These are phyloP conservation scores for Penicillium sp. DNA, from an alignment of 2,329 filamentous ascomycete species.

Conservation along the genomic window DNA sequence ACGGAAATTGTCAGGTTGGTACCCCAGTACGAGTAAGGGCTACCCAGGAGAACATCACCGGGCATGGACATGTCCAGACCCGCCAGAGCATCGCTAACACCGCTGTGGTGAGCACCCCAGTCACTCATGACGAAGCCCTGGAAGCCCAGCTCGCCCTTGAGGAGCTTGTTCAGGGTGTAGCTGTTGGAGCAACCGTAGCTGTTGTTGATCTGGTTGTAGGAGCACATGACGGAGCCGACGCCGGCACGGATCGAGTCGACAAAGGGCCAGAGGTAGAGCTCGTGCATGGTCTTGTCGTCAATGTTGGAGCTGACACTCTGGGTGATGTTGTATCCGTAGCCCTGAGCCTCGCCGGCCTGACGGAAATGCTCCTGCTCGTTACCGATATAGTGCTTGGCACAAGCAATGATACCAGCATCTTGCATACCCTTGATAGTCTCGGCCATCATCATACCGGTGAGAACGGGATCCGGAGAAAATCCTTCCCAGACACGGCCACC, in stretches of 20 bases:
- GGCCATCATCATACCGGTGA: slow-evolving; percentile 70
- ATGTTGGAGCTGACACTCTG: slow-evolving; percentile 62
- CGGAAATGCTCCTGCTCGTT: slow-evolving; percentile 76
- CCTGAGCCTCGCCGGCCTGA: slow-evolving; percentile 57
- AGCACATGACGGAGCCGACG: slow-evolving; percentile 68
- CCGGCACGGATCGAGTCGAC: slow-evolving; percentile 66
- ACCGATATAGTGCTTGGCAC: slow-evolving; percentile 71
- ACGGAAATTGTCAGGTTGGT: slow-evolving; percentile 83
- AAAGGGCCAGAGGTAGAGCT: slow-evolving; percentile 67
- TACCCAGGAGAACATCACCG: slow-evolving; percentile 75
- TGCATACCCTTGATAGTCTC: slow-evolving; percentile 78
- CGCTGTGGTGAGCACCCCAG: slow-evolving; percentile 75
- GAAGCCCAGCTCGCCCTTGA: slow-evolving; percentile 75
- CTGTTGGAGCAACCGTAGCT: slow-evolving; percentile 67
- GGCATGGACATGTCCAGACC: slow-evolving; percentile 84
- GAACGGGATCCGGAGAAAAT: slow-evolving; percentile 70
- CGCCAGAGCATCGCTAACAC: slow-evolving; percentile 62
- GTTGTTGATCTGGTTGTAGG: slow-evolving; percentile 69
- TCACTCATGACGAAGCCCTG: slow-evolving; percentile 68
- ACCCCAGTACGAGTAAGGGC: slow-evolving; percentile 74
- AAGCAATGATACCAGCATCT: slow-evolving; percentile 76
- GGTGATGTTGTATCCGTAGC: slow-evolving; percentile 61
- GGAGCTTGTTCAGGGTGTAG: slow-evolving; percentile 57
- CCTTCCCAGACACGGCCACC: slow-evolving; percentile 68
- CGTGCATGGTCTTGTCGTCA: slow-evolving; percentile 63